Evolutionary conservation across 225 moss, liverwort and hornwort genomes (phyloP), one percentile per base, ranked within the genome.

Genomic region (Thuidium tamariscinum): DNA sequence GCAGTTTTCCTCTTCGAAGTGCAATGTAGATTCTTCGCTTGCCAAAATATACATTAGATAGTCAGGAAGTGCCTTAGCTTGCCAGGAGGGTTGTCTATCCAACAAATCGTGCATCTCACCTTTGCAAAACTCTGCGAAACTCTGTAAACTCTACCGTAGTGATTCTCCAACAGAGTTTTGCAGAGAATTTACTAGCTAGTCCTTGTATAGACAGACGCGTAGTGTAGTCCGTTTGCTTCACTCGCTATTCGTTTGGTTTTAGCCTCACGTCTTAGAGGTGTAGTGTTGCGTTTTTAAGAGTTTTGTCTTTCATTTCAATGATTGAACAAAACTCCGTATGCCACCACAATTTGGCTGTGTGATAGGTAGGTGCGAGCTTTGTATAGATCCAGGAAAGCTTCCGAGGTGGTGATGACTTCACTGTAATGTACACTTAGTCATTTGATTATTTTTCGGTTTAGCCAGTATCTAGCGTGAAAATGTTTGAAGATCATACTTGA

Each of bases 201-300:
- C 73, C 85, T 82, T 90, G 83, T 86, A 88, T 81, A 90, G 82
- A 46, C 39, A n/a, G n/a, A n/a, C n/a, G n/a, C n/a, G n/a, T n/a
- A n/a, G 19, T 30, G 13, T 12, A 20, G 41, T 63, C 74, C 32
- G 32, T 87, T 81, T 30, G 67, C 85, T 74, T 68, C 81, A 69
- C 84, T 87, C 54, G 23, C 52, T 36, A 76, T 44, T 61, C 37
- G 72, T 84, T 70, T 82, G 68, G 81, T 85, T 87, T 74, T n/a
- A 84, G 65, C 74, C 80, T 89, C 80, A 68, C 29, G 66, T 68
- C 80, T 81, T 68, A 51, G 67, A 60, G 80, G 68, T 80, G 71
- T 87, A 77, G 87, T 64, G 71, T 78, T 82, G 11, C 42, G n/a
- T 34, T 49, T 55, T 62, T 30, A 3, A 2, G 1, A 7, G n/a